Percentiles rank a stretch among this genome's conserved stretches.
Evolutionary conservation across 1,139 yeast species (phyloP).

Genomic region (Geotrichum bryndzae): DNA sequence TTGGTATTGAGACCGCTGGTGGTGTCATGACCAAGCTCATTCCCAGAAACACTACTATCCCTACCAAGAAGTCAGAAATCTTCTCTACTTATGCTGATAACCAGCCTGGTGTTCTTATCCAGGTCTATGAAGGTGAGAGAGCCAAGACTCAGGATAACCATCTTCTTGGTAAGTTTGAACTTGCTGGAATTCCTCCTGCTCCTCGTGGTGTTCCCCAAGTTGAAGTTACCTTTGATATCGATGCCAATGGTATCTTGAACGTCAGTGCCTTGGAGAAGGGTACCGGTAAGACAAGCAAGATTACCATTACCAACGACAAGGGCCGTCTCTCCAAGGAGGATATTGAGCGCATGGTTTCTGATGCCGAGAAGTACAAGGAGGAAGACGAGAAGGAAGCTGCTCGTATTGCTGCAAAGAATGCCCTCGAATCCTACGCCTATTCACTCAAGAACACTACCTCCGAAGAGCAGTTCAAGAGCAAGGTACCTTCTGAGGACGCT

Average conservation of each 20-base stretch:
- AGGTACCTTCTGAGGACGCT: slow-evolving; percentile 75
- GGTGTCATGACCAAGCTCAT: slow-evolving; percentile 91
- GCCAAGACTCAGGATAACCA: slow-evolving; percentile 90
- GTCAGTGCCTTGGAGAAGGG: slow-evolving; percentile 93
- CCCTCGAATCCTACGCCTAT: slow-evolving; percentile 87
- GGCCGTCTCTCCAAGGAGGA: slow-evolving; percentile 94
- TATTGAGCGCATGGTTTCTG: slow-evolving; percentile 90
- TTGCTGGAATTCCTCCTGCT: slow-evolving; percentile 90
- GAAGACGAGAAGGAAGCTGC: slow-evolving; percentile 79
- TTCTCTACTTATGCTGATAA: slow-evolving; percentile 91
- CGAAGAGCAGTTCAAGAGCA: slow-evolving; percentile 76
- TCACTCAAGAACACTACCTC: slow-evolving; percentile 76
- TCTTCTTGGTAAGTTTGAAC: slow-evolving; percentile 87
- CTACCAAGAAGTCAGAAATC: slow-evolving; percentile 86
- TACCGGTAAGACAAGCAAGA: slow-evolving; percentile 74
- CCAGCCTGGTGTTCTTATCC: slow-evolving; percentile 90
- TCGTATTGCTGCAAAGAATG: slow-evolving; percentile 77
- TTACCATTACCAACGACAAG: slow-evolving; percentile 87
- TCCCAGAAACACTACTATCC: slow-evolving; percentile 87
- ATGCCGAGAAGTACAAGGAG: slow-evolving; percentile 79
- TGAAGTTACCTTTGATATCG: slow-evolving; percentile 88
- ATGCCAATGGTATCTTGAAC: slow-evolving; percentile 90
- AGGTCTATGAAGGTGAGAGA: slow-evolving; percentile 93
- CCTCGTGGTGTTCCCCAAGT: slow-evolving; percentile 96
- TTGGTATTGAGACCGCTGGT: slow-evolving; percentile 93